Percentiles rank a stretch among this genome's conserved stretches.
Evolutionary conservation across 495 filamentous ascomycete species (phyloP).

Genomic region (Talaromyces wortmannii): DNA sequence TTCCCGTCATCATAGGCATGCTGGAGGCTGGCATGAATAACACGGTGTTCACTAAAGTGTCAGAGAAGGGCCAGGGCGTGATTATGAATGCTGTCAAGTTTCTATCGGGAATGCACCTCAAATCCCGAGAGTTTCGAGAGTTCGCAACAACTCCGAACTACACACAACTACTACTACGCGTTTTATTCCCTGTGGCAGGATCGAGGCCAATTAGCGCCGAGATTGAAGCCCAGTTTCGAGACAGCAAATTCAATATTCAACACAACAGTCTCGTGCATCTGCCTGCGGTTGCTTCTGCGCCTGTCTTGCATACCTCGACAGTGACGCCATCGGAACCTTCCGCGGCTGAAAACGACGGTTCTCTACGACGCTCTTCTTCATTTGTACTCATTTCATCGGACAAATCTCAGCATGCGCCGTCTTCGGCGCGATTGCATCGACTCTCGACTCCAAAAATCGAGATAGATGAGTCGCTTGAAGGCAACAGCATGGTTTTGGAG

Average conservation of each 20-base stretch:
- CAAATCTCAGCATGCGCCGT: constrained; percentile 42
- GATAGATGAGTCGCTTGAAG: constrained; percentile 41
- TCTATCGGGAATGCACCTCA: constrained; percentile 65
- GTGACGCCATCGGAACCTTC: constrained; percentile 43
- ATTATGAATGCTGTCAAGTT: constrained; percentile 73
- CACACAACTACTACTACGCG: constrained; percentile 64
- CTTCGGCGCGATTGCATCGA: constrained; percentile 52
- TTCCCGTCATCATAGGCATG: constrained; percentile 82
- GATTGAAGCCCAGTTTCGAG: constrained; percentile 72
- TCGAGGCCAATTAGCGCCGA: constrained; percentile 75
- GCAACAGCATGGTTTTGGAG: constrained; percentile 65
- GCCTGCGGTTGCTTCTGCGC: constrained; percentile 54
- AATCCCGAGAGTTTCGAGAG: constrained; percentile 69
- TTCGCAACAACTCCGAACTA: constrained; percentile 75
- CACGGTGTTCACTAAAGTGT: constrained; percentile 10
- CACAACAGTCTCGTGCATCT: constrained; percentile 77
- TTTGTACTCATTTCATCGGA: constrained; percentile 82
- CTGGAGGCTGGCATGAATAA: constrained; percentile 71
- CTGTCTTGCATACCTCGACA: constrained; percentile 65
- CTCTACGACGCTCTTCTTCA: constrained; percentile 69
- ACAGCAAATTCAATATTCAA: constrained; percentile 75
- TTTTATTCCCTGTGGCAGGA: constrained; percentile 79
- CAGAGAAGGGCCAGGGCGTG: constrained; percentile 24
- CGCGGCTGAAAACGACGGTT: constrained; percentile 40
- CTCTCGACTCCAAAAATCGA: constrained; percentile 29